Percentiles rank a stretch among this genome's conserved stretches.
Evolutionary conservation across 257 asterid species (phyloP).

Genomic region (Fraxinus pennsylvanica): DNA sequence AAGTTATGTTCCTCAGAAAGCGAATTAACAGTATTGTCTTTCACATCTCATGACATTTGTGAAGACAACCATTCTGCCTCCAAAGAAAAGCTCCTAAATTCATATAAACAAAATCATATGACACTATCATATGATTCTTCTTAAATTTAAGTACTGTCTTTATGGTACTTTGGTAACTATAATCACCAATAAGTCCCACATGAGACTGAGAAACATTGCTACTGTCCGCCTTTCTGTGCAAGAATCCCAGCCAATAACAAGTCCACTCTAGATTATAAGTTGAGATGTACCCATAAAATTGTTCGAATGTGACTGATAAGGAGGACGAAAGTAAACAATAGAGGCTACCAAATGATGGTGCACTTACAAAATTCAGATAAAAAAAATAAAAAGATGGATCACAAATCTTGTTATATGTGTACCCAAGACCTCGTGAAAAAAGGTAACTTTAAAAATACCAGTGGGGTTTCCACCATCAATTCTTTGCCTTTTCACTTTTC

Average conservation of each 20-base stretch:
- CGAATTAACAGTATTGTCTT: conserved; percentile 38
- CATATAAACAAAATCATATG: no score
- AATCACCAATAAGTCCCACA: neutral
- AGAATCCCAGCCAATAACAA: neutral
- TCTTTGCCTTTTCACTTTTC: conserved; percentile 35
- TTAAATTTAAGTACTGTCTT: neutral
- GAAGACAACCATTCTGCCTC: no score
- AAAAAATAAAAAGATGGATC: conserved; percentile 21
- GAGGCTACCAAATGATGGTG: neutral
- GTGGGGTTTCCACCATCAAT: conserved; percentile 33
- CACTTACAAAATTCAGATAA: conserved; percentile 10
- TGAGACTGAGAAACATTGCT: neutral
- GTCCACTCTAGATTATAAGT: neutral
- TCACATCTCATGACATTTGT: neutral
- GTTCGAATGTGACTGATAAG: neutral
- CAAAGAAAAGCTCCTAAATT: no score
- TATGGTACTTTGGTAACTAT: neutral
- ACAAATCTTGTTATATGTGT: conserved; percentile 22
- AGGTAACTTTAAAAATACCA: conserved; percentile 22
- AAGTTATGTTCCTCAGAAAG: conserved; percentile 41
- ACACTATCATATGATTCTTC: neutral
- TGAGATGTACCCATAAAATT: no score
- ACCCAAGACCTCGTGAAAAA: conserved; percentile 30
- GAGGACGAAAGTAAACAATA: neutral
- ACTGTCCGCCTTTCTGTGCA: neutral